Evolutionary conservation across 208 protist genomes (phyloP), one percentile per base, ranked within the genome.

Genomic region (Wallacemonas sp.): DNA sequence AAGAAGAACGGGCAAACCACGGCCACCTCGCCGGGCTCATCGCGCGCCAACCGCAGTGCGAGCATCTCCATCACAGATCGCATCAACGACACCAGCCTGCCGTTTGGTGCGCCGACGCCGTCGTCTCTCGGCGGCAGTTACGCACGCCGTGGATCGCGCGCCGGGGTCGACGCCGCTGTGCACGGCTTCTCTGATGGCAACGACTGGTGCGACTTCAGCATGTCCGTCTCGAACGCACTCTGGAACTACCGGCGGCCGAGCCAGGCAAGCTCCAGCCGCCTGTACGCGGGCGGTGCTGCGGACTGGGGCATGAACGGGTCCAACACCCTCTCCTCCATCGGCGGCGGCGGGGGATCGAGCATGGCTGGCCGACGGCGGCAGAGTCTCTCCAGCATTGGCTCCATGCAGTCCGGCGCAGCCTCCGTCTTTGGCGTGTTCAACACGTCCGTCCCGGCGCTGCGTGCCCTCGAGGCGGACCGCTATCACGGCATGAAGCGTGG

Each of bases 171-270:
- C 34, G 27, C n/a, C 34, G 46, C 21, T 23, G 16, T 43, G 41
- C 11, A 0, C 47, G 43, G 55, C 23, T 11, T 21, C 36, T 17
- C 36, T 8, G 47, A 70, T n/a, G 71, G 64, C 0, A 58, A 70
- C 17, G 49, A 39, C 23, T 76, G 71, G 71, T 48, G 57, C 30
- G 71, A 76, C 21, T 76, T 76, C 34, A 66, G 54, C 19, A 67
- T 70, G 57, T 34, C 46, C 16, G 41, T 76, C 2, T 71, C 64
- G 0, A 70, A 30, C 24, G 54, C 63, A 2, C 44, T 63, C 8
- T 70, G 63, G 56, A 61, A 60, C 49, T 71, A 61, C 36, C 49
- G 43, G 8, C 71, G 63, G 4, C 30, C 30, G 8, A 70, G 63
- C 38, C 56, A 65, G 32, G 4, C 44, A 1, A 70, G 65, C 44